Conservation (phyloP, 1,284 basidiomycete species). For the Coriolopsis trogii region DNA sequence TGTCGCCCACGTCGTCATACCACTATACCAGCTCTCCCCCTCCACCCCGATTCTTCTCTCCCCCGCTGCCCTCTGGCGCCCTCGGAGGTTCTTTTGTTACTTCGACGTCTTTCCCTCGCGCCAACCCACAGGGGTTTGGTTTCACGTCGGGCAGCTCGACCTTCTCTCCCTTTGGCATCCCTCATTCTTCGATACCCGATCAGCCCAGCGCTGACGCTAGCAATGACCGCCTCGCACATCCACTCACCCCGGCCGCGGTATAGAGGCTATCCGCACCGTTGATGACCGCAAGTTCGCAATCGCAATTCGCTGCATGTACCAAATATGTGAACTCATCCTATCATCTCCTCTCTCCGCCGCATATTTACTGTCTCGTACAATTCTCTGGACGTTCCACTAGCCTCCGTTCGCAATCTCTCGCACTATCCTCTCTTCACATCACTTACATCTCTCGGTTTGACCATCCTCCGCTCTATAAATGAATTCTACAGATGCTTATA, state of each 20-base stretch:
- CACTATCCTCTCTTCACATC: constrained; percentile 35
- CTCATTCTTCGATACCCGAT: constrained; percentile 68
- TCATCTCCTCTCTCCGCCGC: constrained; percentile 22
- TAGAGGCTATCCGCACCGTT: constrained; percentile 57
- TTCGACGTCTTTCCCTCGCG: constrained; percentile 39
- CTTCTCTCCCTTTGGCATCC: constrained; percentile 69
- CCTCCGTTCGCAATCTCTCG: constrained; percentile 22
- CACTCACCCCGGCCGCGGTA: constrained; percentile 51
- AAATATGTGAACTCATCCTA: constrained; percentile 29
- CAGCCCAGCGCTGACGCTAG: constrained; percentile 47
- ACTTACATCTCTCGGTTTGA: constrained; percentile 23
- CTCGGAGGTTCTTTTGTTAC: constrained; percentile 35
- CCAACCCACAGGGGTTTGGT: constrained; percentile 38
- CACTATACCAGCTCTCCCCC: constrained; percentile 61
- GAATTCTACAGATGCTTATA: constrained; percentile 30
- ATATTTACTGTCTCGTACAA: constrained; percentile 30
- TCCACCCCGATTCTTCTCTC: constrained; percentile 43
- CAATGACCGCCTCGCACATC: constrained; percentile 43
- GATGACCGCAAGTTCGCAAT: constrained; percentile 31
- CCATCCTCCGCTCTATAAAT: constrained; percentile 27
- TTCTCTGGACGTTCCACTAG: constrained; percentile 25
- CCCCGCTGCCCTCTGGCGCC: constrained; percentile 41
- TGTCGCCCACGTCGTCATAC: constrained; percentile 47
- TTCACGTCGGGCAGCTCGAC: constrained; percentile 37
- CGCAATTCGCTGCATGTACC: constrained; percentile 28